These are phyloP conservation scores for Baudoinia panamericana DNA, from an alignment of 495 filamentous ascomycete species.

Conservation along the genomic window DNA sequence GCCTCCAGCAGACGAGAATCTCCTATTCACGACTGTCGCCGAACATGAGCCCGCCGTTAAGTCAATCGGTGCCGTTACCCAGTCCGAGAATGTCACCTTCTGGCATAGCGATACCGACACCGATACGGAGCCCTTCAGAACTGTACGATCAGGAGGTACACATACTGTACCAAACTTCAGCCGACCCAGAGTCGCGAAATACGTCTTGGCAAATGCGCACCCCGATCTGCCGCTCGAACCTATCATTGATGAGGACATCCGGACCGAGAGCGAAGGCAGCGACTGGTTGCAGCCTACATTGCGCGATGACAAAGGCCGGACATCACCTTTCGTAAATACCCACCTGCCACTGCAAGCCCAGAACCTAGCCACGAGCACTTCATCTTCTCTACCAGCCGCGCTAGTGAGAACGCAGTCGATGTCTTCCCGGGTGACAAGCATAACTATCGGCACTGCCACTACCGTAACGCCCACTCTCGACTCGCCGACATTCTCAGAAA, in stretches of 20 bases:
- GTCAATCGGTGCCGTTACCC: not conserved
- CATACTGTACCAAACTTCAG: not conserved
- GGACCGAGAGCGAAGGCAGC: slow-evolving; percentile 1
- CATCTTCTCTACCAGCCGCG: too few relatives aligned
- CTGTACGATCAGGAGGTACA: not conserved
- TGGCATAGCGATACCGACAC: slow-evolving; percentile 14
- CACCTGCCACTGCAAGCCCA: too few relatives aligned
- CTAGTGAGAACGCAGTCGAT: not conserved
- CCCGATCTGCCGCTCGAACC: not conserved
- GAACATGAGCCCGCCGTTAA: not conserved
- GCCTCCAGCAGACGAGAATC: slow-evolving; percentile 1
- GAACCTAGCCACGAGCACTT: too few relatives aligned
- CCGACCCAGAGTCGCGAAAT: too few relatives aligned
- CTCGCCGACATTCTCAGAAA: slow-evolving; percentile 3
- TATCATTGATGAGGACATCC: not conserved
- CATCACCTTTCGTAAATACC: slow-evolving; percentile 11
- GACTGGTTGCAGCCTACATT: slow-evolving; percentile 3
- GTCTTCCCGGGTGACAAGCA: not conserved
- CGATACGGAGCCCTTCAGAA: not conserved
- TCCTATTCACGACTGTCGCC: not conserved
- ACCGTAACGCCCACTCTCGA: not conserved
- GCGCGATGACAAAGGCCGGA: slow-evolving; percentile 4
- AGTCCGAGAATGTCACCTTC: slow-evolving; percentile 3
- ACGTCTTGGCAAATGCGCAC: too few relatives aligned
- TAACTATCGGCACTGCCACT: not conserved